These are phyloP conservation scores for Plasmodiophora brassicae DNA, from an alignment of 208 protist genomes.

Conservation along the genomic window DNA sequence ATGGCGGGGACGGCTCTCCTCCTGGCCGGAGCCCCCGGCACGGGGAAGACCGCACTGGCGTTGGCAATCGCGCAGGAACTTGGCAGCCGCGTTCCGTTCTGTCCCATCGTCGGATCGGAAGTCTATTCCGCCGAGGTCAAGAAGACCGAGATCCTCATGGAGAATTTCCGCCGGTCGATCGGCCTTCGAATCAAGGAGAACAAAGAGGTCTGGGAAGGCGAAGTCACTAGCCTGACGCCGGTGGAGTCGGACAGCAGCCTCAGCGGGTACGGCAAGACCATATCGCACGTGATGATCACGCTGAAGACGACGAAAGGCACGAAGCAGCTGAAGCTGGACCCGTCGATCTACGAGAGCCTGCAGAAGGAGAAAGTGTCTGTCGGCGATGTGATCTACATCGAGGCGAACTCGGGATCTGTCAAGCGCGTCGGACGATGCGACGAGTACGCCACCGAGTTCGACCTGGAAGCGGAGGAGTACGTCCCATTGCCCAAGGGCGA, in stretches of 20 bases:
- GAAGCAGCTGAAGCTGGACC: slow-evolving; percentile 97
- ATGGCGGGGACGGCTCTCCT: slow-evolving; percentile 98
- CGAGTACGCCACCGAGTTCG: slow-evolving; percentile 60
- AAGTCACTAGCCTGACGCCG: too few relatives aligned
- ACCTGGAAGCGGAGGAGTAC: slow-evolving; percentile 94
- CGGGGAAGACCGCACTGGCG: slow-evolving; percentile 93
- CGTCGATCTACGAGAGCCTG: slow-evolving; percentile 95
- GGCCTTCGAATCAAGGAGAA: slow-evolving; percentile 98
- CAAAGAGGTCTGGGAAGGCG: slow-evolving; percentile 93
- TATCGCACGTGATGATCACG: slow-evolving; percentile 93
- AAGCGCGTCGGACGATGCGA: slow-evolving; percentile 79
- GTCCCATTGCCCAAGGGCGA: slow-evolving; percentile 99
- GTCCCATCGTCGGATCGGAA: slow-evolving; percentile 94
- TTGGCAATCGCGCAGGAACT: slow-evolving; percentile 92
- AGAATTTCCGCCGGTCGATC: slow-evolving; percentile 98
- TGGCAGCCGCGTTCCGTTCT: slow-evolving; percentile 98
- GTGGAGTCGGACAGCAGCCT: slow-evolving; percentile 71
- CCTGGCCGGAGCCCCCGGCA: slow-evolving; percentile 95
- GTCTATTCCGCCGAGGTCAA: slow-evolving; percentile 99
- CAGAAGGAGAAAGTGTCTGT: slow-evolving; percentile 93
- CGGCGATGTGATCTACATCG: slow-evolving; percentile 99
- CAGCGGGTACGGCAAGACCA: slow-evolving; percentile 90
- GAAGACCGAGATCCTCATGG: slow-evolving; percentile 99
- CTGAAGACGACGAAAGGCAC: slow-evolving; percentile 95
- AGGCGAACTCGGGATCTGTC: slow-evolving; percentile 84